Conservation (phyloP, 306 rosid species). For the Vigna nakashimae region DNA sequence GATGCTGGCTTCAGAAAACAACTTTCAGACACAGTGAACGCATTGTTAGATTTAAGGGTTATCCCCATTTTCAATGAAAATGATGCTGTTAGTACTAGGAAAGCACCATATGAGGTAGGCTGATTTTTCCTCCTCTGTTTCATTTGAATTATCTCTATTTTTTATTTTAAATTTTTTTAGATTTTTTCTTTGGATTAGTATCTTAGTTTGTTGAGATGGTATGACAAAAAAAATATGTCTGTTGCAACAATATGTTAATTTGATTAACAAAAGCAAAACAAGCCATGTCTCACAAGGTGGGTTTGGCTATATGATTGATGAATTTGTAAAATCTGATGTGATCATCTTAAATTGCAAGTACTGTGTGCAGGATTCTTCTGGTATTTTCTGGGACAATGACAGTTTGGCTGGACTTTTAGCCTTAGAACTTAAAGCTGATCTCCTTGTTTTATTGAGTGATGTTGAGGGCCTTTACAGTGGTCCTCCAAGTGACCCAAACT, state of each 20-base stretch:
- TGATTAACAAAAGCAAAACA: slow-evolving; percentile 13
- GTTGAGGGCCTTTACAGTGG: slow-evolving; percentile 96
- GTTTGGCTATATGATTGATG: slow-evolving; percentile 15
- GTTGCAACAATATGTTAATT: not conserved
- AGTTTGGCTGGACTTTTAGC: slow-evolving; percentile 94
- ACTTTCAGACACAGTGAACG: slow-evolving; percentile 77
- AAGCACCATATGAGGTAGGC: slow-evolving; percentile 82
- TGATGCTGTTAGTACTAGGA: slow-evolving; percentile 96
- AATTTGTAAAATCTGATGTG: slow-evolving; percentile 9
- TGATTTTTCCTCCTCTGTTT: slow-evolving; percentile 24
- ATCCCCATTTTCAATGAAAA: slow-evolving; percentile 97
- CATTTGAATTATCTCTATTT: slow-evolving; percentile 8
- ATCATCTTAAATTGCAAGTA: slow-evolving; percentile 45
- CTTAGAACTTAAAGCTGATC: slow-evolving; percentile 89
- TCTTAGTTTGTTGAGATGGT: slow-evolving; percentile 1
- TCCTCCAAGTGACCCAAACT: slow-evolving; percentile 90
- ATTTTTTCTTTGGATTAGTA: slow-evolving; percentile 7
- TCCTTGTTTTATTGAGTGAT: slow-evolving; percentile 89
- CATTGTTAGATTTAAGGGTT: slow-evolving; percentile 70
- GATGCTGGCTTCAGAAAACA: slow-evolving; percentile 80
- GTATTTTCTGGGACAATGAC: slow-evolving; percentile 98
- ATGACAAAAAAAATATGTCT: not conserved
- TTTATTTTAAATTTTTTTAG: not conserved
- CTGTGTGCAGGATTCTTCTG: slow-evolving; percentile 86
- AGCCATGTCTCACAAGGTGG: not conserved